Percentiles rank a stretch among this genome's conserved stretches.
phyloP scores from a whole-genome alignment of 2,329 filamentous ascomycete genomes.

The Penicillium hesseltinei region DNA sequence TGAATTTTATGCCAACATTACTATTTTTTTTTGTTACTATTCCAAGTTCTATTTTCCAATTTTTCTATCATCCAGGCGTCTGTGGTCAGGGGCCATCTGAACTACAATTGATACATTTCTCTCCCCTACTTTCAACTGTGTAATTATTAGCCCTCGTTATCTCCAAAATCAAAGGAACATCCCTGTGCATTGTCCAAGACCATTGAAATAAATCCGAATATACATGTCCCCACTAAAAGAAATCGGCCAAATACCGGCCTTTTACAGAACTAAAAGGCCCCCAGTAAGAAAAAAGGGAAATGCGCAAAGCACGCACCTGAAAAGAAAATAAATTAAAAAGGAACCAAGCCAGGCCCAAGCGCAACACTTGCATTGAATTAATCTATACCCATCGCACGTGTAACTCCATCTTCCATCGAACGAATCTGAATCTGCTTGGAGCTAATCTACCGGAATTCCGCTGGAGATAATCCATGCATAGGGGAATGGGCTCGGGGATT shows the following conservation, averaged over 20 bases:
- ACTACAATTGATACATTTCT: constrained; percentile 7
- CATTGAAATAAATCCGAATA: neutral
- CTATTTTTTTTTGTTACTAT: constrained; percentile 7
- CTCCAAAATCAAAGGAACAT: neutral
- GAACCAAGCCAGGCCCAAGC: neutral
- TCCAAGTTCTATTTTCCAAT: constrained; percentile 16
- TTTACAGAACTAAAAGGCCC: neutral
- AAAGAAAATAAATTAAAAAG: neutral
- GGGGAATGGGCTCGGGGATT: neutral
- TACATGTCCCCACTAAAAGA: neutral
- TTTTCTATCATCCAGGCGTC: constrained; percentile 14
- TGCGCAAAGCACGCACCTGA: neutral
- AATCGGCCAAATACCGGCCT: neutral
- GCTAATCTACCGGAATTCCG: neutral
- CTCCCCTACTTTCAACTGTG: neutral
- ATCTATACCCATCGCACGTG: neutral
- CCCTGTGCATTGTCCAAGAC: neutral
- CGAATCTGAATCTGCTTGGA: neutral
- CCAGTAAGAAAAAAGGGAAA: neutral
- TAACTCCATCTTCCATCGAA: neutral
- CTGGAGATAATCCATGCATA: too few species aligned
- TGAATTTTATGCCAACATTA: constrained; percentile 6
- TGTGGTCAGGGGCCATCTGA: constrained; percentile 1
- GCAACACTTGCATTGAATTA: neutral
- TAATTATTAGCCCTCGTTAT: constrained; percentile 1